These are phyloP conservation scores for Sporodiniella umbellata DNA, from an alignment of 371 early-diverging fungal species.

Conservation along the genomic window DNA sequence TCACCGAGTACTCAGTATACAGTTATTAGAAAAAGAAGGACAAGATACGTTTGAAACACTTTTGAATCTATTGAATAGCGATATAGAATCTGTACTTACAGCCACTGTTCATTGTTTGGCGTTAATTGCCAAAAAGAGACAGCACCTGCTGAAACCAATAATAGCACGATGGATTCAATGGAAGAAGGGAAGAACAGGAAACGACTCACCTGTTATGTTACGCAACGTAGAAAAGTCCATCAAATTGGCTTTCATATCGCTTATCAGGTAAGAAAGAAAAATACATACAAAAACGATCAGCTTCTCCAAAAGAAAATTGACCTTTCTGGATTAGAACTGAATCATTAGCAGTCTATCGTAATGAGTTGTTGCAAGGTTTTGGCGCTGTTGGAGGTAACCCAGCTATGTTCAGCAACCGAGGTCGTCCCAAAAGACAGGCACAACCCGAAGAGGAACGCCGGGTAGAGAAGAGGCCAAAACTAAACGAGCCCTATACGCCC, in stretches of 20 bases:
- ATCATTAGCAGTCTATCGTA: constrained; percentile 17
- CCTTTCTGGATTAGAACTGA: constrained; percentile 24
- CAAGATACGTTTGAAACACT: constrained; percentile 23
- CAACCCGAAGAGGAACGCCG: constrained; percentile 10
- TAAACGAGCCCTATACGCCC: constrained; percentile 5
- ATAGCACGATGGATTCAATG: constrained; percentile 21
- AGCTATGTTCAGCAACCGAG: constrained; percentile 35
- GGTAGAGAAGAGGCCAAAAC: constrained; percentile 18
- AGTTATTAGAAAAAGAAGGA: constrained; percentile 34
- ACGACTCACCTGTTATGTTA: constrained; percentile 31
- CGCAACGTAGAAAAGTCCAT: constrained; percentile 42
- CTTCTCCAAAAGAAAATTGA: neutral
- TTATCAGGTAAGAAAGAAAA: constrained; percentile 34
- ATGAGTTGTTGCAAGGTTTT: constrained; percentile 35
- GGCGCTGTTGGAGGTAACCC: constrained; percentile 40
- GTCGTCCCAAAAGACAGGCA: constrained; percentile 12
- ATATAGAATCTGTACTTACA: constrained; percentile 31
- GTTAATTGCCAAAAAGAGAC: constrained; percentile 32
- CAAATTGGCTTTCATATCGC: constrained; percentile 34
- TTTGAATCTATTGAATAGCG: constrained; percentile 8
- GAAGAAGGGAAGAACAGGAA: constrained; percentile 21
- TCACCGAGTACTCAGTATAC: constrained; percentile 37
- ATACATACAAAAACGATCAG: neutral
- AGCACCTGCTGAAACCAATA: constrained; percentile 28
- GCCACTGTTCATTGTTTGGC: constrained; percentile 42